Percentiles rank a stretch among this genome's conserved stretches.
These are phyloP conservation scores for Lactarius akahatsu DNA, from an alignment of 768 basidiomycete genomes.

Conservation along the genomic window DNA sequence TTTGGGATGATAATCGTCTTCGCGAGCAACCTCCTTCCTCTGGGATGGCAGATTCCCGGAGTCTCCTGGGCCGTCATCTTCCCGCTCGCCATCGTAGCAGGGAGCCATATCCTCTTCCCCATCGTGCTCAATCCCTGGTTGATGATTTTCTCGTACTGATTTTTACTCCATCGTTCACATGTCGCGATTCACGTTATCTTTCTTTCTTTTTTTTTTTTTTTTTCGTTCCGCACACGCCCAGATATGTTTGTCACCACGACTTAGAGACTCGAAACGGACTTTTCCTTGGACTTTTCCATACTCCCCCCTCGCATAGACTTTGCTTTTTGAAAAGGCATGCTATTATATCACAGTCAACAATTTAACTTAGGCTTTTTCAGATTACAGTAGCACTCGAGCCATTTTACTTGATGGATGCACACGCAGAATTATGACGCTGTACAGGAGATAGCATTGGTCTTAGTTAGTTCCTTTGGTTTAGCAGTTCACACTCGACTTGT, in stretches of 20 bases:
- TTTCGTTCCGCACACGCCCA: background rate
- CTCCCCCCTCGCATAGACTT: background rate
- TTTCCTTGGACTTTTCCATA: background rate
- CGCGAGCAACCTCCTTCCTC: constrained; percentile 52
- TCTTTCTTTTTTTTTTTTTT: background rate
- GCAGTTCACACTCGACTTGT: background rate
- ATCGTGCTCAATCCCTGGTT: constrained; percentile 87
- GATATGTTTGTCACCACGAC: background rate
- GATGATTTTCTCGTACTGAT: constrained; percentile 73
- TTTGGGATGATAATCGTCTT: constrained; percentile 60
- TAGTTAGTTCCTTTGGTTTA: background rate
- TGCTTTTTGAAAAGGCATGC: background rate
- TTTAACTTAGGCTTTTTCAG: background rate
- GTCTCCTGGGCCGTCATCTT: constrained; percentile 72
- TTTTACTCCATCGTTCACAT: background rate
- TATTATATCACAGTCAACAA: background rate
- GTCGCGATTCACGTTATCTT: background rate
- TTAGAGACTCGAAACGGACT: constrained; percentile 1
- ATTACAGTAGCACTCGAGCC: background rate
- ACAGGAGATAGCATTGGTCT: background rate
- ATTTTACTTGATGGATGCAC: background rate
- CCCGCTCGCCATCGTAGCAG: constrained; percentile 66
- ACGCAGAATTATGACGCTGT: background rate
- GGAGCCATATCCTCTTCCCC: constrained; percentile 72
- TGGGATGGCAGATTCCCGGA: constrained; percentile 61